Conservation (phyloP, 257 asterid species). For the Solanum corneliomulleri region DNA sequence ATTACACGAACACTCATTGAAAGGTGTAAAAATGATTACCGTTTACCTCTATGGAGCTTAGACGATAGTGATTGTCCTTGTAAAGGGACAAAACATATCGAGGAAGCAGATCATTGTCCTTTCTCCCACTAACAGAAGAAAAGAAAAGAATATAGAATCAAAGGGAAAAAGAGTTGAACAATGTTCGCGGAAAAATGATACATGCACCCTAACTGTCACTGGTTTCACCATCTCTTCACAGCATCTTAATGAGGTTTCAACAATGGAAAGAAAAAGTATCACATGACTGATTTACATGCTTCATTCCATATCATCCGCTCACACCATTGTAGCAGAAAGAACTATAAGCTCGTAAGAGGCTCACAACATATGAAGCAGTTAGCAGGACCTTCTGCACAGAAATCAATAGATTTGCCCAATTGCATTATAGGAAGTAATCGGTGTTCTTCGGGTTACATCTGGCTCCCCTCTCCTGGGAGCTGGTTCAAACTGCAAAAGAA, state of each 20-base stretch:
- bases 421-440: slow-evolving; percentile 52
- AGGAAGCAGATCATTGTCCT: neutral
- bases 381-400: neutral
- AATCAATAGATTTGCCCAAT: neutral
- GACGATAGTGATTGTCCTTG: neutral
- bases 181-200: neutral
- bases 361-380: neutral
- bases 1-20: neutral
- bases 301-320: neutral
- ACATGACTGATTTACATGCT: slow-evolving; percentile 3
- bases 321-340: neutral
- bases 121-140: neutral
- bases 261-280: neutral
- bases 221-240: slow-evolving; percentile 3
- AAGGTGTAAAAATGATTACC: neutral
- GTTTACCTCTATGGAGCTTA: neutral
- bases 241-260: neutral
- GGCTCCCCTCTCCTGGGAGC: slow-evolving; percentile 87
- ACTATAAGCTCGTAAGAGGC: neutral
- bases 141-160: neutral
- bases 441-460: slow-evolving; percentile 66
- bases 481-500: slow-evolving; percentile 55
- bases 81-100: neutral
- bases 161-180: neutral
- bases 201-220: neutral